These are phyloP conservation scores for Hortiboletus rubellus DNA, from an alignment of 1,284 basidiomycete genomes.

Conservation along the genomic window DNA sequence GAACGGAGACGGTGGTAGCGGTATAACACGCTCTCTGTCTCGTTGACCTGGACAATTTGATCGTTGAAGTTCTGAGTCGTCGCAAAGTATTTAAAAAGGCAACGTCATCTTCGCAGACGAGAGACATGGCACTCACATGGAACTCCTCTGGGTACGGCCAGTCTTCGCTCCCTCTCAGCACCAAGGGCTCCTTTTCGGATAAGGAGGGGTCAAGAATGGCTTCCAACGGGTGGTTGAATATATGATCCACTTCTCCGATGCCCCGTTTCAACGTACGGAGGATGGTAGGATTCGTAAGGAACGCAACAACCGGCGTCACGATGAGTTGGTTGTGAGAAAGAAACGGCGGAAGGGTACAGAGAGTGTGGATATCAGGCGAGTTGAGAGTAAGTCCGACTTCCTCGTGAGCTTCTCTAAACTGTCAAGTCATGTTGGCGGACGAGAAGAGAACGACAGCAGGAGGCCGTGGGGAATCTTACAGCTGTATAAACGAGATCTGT, in stretches of 20 bases:
- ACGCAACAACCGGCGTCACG: conserved; percentile 72
- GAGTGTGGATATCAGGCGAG: conserved; percentile 56
- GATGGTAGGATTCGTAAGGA: conserved; percentile 56
- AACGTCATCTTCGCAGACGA: neutral
- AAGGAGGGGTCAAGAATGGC: conserved; percentile 63
- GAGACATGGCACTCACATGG: conserved; percentile 47
- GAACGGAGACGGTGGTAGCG: conserved; percentile 78
- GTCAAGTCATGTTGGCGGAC: conserved; percentile 1
- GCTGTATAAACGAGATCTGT: conserved; percentile 65
- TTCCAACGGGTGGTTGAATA: conserved; percentile 78
- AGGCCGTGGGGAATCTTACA: conserved; percentile 44
- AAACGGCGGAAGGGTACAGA: conserved; percentile 73
- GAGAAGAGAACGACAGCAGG: neutral
- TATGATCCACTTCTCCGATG: conserved; percentile 70
- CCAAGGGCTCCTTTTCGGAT: conserved; percentile 48
- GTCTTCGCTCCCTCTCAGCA: conserved; percentile 59
- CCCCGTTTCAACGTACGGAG: conserved; percentile 55
- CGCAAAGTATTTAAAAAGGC: neutral
- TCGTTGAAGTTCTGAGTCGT: conserved; percentile 53
- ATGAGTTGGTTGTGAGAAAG: conserved; percentile 63
- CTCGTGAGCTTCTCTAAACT: conserved; percentile 82
- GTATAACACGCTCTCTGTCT: conserved; percentile 52
- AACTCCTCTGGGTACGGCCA: conserved; percentile 76
- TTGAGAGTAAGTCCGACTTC: conserved; percentile 71
- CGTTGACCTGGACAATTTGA: conserved; percentile 39